These are phyloP conservation scores for Debaryomyces coudertii DNA, from an alignment of 1,139 yeast species.

Conservation along the genomic window DNA sequence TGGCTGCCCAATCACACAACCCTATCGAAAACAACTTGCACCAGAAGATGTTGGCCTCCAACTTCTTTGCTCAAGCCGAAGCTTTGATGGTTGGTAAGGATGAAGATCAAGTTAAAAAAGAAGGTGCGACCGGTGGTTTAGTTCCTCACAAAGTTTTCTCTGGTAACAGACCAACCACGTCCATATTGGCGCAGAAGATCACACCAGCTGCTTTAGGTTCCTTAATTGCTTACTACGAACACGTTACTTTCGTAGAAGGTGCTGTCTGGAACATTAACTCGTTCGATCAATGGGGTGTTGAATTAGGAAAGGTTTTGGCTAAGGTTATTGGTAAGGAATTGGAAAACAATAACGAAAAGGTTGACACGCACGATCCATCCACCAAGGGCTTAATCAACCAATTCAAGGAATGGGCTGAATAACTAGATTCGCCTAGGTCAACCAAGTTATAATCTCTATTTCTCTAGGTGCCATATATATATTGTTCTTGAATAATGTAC, in stretches of 20 bases:
- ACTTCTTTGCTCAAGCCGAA: constrained; percentile 97
- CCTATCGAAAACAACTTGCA: constrained; percentile 93
- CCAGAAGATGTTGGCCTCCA: constrained; percentile 97
- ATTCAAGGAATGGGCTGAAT: constrained; percentile 81
- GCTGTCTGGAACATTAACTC: constrained; percentile 99
- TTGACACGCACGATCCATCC: constrained; percentile 79
- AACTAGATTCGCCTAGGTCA: constrained; percentile 4
- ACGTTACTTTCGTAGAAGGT: constrained; percentile 95
- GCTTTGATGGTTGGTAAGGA: constrained; percentile 97
- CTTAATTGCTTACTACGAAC: constrained; percentile 96
- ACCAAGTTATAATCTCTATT: neutral
- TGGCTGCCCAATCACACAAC: constrained; percentile 98
- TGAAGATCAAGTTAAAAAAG: constrained; percentile 79
- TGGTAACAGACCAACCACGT: constrained; percentile 99
- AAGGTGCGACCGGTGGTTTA: constrained; percentile 84
- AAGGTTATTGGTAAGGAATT: constrained; percentile 92
- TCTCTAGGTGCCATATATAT: neutral
- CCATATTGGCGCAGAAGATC: constrained; percentile 91
- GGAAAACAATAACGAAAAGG: constrained; percentile 54
- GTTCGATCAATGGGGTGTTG: constrained; percentile 99
- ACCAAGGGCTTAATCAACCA: constrained; percentile 92
- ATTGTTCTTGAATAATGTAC: constrained; percentile 2
- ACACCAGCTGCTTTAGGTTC: constrained; percentile 97
- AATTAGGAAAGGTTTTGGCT: constrained; percentile 96
- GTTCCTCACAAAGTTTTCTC: constrained; percentile 95